Base-by-base conservation (phyloP, 257 asterid species). In the Solanum dulcamara region DNA sequence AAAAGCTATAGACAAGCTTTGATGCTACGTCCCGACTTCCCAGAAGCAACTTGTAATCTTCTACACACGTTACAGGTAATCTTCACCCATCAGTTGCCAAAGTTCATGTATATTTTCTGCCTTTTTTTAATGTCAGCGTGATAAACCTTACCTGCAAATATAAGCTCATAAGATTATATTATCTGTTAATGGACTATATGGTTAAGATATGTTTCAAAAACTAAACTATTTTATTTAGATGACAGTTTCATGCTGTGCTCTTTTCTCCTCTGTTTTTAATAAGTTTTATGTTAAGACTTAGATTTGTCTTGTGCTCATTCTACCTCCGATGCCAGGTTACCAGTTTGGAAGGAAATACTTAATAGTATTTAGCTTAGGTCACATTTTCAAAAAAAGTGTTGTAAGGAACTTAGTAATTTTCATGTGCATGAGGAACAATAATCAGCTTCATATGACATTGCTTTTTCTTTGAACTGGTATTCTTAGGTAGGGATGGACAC, bases 31-130 rank as follows among this genome's bases (percentile, higher is more conserved):
- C 92, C 99, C 22, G 98, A 97, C 88, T 97, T 97, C 85, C 98
- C 98, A 17, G 99, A 97, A 94, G 99, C 99, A 35, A 95, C 99
- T 28, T 94, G 98, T 85, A 97, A 97, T 90, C 99, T 97, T 88
- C 99, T 97, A 81, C 99, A 97, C 88, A 94, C 99, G 30, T 90
- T 97, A 86, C 99, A 97, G 99, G 99, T 91, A 81, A 81, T 48
- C 60, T 72, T 8, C 67, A 75, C 62, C 38, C 64, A 10, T 46
- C 37, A 77, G 83, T 28, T 46, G 30, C 44, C 83, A 28, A 48
- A 75, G 81, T 66, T n/a, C 18, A 46, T 46, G 28, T 10, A 75
- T 46, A 77, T 77, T 77, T 77, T 1, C 35, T 77, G 28, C 42
- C 64, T 17, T 48, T 17, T 17, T 24, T 28, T 13, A 13, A 42